Conservation (phyloP, 108 stramenopile genomes). For the Skeletonema potamos region DNA sequence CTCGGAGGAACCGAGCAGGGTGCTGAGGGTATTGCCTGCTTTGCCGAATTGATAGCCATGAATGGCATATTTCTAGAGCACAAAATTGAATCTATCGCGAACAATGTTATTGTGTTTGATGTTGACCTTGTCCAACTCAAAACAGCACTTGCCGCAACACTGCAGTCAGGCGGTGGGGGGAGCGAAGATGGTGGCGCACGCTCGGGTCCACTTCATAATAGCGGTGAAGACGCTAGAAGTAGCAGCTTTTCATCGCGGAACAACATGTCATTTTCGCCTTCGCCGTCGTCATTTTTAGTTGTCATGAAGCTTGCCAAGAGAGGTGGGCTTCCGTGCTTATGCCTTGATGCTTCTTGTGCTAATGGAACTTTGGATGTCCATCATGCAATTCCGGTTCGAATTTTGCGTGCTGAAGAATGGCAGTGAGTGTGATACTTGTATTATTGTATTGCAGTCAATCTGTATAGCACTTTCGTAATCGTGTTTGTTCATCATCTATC, state of each 20-base stretch:
- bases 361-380: slow-evolving; percentile 74
- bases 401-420: slow-evolving; percentile 73
- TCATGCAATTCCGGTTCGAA: slow-evolving; percentile 85
- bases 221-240: slow-evolving; percentile 28
- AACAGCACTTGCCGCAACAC: slow-evolving; percentile 72
- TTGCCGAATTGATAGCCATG: slow-evolving; percentile 64
- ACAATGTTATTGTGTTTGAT: slow-evolving; percentile 87
- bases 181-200: slow-evolving; percentile 15
- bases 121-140: slow-evolving; percentile 74
- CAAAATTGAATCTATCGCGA: slow-evolving; percentile 78
- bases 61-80: slow-evolving; percentile 78
- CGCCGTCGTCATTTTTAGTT: slow-evolving; percentile 31
- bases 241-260: slow-evolving; percentile 10
- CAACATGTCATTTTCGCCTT: slow-evolving; percentile 2
- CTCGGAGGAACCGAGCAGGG: slow-evolving; percentile 35
- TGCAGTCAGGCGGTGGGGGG: slow-evolving; percentile 36
- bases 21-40: slow-evolving; percentile 73
- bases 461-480: background rate
- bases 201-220: slow-evolving; percentile 39
- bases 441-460: background rate
- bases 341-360: slow-evolving; percentile 66
- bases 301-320: slow-evolving; percentile 86
- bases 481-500: background rate
- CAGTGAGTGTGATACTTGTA: slow-evolving; percentile 45
- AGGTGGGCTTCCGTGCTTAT: slow-evolving; percentile 74